A percentile compares a stretch with the other conserved stretches of the same genome.
Conservation (phyloP, 495 filamentous ascomycete genomes). For the Hyaloscypha variabilis region DNA sequence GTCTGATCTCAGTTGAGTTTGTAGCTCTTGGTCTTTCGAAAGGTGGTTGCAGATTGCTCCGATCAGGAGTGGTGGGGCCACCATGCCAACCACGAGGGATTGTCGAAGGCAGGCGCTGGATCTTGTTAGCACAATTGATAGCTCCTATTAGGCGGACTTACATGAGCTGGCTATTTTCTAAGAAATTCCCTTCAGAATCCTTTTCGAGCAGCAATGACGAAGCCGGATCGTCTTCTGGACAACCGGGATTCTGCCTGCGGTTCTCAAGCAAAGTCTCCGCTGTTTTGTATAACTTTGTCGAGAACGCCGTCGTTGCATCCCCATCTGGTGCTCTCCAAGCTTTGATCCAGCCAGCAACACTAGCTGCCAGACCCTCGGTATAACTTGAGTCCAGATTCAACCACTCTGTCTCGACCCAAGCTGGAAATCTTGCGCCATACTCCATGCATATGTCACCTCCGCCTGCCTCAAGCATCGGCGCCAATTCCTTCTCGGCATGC, state of each 20-base stretch:
- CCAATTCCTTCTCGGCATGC: not conserved
- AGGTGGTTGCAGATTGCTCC: constrained; percentile 6
- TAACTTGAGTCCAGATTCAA: too few relatives aligned
- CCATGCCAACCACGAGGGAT: constrained; percentile 1
- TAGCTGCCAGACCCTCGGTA: too few relatives aligned
- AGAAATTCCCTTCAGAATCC: not conserved
- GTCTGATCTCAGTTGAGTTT: not conserved
- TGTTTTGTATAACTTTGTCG: not conserved
- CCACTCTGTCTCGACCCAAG: too few relatives aligned
- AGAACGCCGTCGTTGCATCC: not conserved
- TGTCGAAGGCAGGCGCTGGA: not conserved
- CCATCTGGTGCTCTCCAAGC: too few relatives aligned
- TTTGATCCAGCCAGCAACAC: too few relatives aligned
- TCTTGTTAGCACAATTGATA: not conserved
- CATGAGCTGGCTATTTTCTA: not conserved
- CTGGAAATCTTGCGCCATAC: too few relatives aligned
- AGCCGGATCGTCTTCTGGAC: not conserved
- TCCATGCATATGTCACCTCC: not conserved
- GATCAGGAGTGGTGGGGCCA: not conserved
- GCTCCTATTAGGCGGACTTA: not conserved
- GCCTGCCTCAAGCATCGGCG: not conserved
- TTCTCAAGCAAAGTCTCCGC: not conserved
- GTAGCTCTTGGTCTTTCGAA: not conserved
- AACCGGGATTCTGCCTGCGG: not conserved
- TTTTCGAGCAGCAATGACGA: not conserved